Evolutionary conservation across 768 basidiomycete species (phyloP), one percentile per base, ranked within the genome.

Genomic region (Fistulinella prunicolor): DNA sequence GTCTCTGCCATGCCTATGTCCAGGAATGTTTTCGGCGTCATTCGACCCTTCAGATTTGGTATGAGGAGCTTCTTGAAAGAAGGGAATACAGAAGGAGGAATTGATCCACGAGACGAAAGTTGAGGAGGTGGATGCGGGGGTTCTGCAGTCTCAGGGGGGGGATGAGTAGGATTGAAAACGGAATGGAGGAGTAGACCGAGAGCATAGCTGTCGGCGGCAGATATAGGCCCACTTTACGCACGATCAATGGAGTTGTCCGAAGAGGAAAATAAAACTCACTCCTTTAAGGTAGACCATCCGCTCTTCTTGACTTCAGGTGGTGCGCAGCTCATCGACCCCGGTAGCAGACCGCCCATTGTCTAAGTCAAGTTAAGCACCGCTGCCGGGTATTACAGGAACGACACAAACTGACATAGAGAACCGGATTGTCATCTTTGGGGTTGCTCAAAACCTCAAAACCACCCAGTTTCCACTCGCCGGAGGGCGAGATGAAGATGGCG

Each of bases 401-500:
- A 49, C 19, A 54, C 34, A 34, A 35, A 56, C 86, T 68, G 70
- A 94, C 92, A 74, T 89, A 95, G 61, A 94, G 71, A 14, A 89
- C 79, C 26, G 88, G 80, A 38, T 74, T 65, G 13, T 89, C 83
- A 44, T 97, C 94, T 57, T 83, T 88, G 9, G 85, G 78, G 55
- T 78, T 89, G 57, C 91, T 93, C 53, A 96, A 66, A 0, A 95
- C 70, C 60, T 99, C 96, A 60, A 98, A 94, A 1, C 95, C 95
- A 17, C 91, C 94, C 8, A 99, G 72, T 61, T 90, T 90, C 96
- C 95, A 98, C 71, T 99, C 96, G 6, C 95, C 91, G 0, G 92
- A 89, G 0, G 86, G 85, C 1, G 95, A 92, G 43, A 96, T 81
- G 62, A 96, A 97, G 49, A 97, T 80, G 1, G 89, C 83, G 48